A percentile compares a stretch with the other conserved stretches of the same genome.
Conservation (phyloP, 371 early-diverging fungal species). For the Rhizopus delemar region DNA sequence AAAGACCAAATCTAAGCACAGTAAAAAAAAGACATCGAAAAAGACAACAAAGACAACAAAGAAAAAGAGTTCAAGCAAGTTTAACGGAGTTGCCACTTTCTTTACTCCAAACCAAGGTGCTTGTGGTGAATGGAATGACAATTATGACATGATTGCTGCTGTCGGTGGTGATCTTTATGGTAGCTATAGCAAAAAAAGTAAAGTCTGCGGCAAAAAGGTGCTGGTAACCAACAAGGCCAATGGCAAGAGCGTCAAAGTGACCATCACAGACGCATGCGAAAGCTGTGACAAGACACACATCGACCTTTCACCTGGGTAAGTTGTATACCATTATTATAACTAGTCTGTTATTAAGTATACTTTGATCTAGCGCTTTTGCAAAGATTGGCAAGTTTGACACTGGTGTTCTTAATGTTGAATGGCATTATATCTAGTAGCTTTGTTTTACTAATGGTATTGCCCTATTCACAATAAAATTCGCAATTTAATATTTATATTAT, state of each 20-base stretch:
- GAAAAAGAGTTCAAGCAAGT: constrained; percentile 11
- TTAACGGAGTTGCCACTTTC: constrained; percentile 35
- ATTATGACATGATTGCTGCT: constrained; percentile 36
- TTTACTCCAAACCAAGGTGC: constrained; percentile 44
- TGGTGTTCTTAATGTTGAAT: constrained; percentile 40
- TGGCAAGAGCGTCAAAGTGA: constrained; percentile 39
- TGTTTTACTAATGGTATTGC: too few relatives aligned
- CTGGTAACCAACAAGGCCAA: constrained; percentile 32
- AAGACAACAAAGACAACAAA: constrained; percentile 14
- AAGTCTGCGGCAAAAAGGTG: constrained; percentile 36
- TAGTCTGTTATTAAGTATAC: neutral
- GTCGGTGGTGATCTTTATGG: constrained; percentile 34
- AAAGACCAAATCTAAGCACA: constrained; percentile 15
- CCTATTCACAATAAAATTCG: too few relatives aligned
- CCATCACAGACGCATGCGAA: constrained; percentile 40
- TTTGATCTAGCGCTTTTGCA: constrained; percentile 29
- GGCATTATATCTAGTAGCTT: constrained; percentile 19
- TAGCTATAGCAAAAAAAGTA: constrained; percentile 32
- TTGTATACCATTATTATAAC: neutral
- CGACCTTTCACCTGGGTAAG: constrained; percentile 41
- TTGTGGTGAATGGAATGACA: constrained; percentile 38
- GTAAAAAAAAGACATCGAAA: constrained; percentile 17
- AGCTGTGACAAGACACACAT: constrained; percentile 31
- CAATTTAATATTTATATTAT: too few relatives aligned
- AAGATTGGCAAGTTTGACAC: constrained; percentile 31